Base-by-base conservation (phyloP, 2,329 filamentous ascomycete genomes). In the Didymella segeticola region DNA sequence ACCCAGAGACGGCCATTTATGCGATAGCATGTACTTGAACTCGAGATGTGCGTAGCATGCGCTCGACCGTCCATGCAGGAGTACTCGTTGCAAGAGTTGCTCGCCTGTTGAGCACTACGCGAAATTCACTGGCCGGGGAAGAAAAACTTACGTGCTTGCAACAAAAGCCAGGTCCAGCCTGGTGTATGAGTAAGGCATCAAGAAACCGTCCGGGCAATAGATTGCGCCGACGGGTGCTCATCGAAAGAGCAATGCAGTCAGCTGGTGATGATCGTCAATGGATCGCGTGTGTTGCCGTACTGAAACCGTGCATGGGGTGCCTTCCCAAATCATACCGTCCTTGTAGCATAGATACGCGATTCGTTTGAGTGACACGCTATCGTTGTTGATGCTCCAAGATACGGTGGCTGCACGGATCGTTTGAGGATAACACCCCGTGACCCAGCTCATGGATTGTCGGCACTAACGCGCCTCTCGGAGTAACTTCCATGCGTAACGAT, bases 1-100 rank as follows among this genome's bases (percentile, higher is more conserved):
- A 50, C 57, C 65, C 66, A 56, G 60, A 37, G 33, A 17, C 14
- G 23, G 26, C n/a, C 5, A 1, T 34, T n/a, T 31, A 20, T 31
- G 31, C 25, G 12, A 36, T 9, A 22, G 19, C 29, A 43, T 15
- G 33, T 37, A 9, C 14, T 31, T 41, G 45, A 43, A 29, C 19
- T 6, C 8, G 15, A 5, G 26, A 27, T n/a, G n/a, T 34, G 26
- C 20, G 10, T 34, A 15, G 7, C 36, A 33, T 9, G 26, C 12
- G 25, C 5, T 48, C 20, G 9, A 29, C n/a, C 26, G 23, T 25
- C 5, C 11, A 26, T 15, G 15, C 15, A 12, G 12, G 37, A 12
- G 23, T 8, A 26, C 14, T 9, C 17, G 37, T 23, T 2, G 26
- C n/a, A 12, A 30, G 3, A 2, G 14, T 14, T 2, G 11, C 8